Conservation (phyloP, 2,329 filamentous ascomycete genomes). For the Geosmithia flava region DNA sequence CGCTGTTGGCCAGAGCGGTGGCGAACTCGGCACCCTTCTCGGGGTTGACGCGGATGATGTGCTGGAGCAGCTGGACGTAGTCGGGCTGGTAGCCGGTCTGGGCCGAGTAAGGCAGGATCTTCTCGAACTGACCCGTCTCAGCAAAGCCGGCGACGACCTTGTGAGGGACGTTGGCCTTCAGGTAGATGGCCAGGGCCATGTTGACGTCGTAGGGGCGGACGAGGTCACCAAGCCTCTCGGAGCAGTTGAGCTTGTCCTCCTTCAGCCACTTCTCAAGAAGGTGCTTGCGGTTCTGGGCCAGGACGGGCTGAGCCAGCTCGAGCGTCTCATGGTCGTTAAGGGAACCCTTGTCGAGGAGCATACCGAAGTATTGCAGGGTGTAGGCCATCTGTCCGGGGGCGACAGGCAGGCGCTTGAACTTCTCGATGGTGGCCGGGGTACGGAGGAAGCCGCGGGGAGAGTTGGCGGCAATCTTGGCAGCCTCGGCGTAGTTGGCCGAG, state of each 20-base stretch:
- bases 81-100: conserved; percentile 87
- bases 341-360: conserved; percentile 88
- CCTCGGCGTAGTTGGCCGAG: conserved; percentile 70
- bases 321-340: conserved; percentile 90
- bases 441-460: conserved; percentile 92
- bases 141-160: conserved; percentile 94
- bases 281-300: conserved; percentile 89
- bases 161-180: conserved; percentile 78
- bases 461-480: conserved; percentile 92
- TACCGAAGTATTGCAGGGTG: conserved; percentile 95
- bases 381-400: conserved; percentile 80
- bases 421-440: conserved; percentile 88
- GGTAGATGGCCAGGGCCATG: conserved; percentile 79
- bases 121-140: conserved; percentile 92
- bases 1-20: conserved; percentile 79
- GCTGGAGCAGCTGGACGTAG: conserved; percentile 81
- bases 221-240: conserved; percentile 91
- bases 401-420: conserved; percentile 78
- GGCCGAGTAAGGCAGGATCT: conserved; percentile 84
- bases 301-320: conserved; percentile 83
- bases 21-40: conserved; percentile 95
- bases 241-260: conserved; percentile 91
- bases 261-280: conserved; percentile 96
- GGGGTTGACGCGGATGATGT: conserved; percentile 81
- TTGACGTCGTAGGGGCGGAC: conserved; percentile 81